Percentiles rank a stretch among this genome's conserved stretches.
Conservation (phyloP, 2,329 filamentous ascomycete species). For the Metarhizium rileyi region DNA sequence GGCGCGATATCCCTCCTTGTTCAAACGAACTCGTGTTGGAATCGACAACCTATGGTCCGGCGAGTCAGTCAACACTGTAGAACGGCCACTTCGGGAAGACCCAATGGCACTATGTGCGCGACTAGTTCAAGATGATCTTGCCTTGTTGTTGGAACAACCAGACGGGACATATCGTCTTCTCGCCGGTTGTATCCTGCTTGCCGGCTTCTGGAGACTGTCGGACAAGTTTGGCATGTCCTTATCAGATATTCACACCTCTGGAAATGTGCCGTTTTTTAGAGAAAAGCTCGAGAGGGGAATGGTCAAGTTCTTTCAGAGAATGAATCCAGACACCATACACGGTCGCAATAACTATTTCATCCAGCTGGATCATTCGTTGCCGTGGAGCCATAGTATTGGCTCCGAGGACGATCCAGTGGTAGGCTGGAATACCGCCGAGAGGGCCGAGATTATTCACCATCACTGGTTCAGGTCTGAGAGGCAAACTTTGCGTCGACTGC, state of each 20-base stretch:
- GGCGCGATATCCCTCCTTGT: conserved; percentile 65
- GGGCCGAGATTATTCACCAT: conserved; percentile 60
- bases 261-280: conserved; percentile 63
- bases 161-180: conserved; percentile 78
- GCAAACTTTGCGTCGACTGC: conserved; percentile 57
- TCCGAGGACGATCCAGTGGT: conserved; percentile 53
- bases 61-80: conserved; percentile 60
- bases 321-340: conserved; percentile 56
- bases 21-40: conserved; percentile 50
- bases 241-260: conserved; percentile 69
- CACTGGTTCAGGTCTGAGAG: conserved; percentile 72
- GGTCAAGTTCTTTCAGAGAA: conserved; percentile 68
- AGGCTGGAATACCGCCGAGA: conserved; percentile 68
- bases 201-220: conserved; percentile 73
- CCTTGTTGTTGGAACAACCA: conserved; percentile 67
- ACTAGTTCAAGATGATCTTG: conserved; percentile 72
- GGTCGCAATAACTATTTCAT: conserved; percentile 77
- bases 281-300: conserved; percentile 68
- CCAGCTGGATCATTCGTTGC: conserved; percentile 68
- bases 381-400: conserved; percentile 71
- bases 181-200: conserved; percentile 63
- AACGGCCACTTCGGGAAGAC: conserved; percentile 59
- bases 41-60: conserved; percentile 62
- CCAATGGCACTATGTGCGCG: conserved; percentile 68
- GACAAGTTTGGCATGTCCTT: conserved; percentile 77